These are phyloP conservation scores for Aureobasidium namibiae DNA, from an alignment of 2,329 filamentous ascomycete species.

Conservation along the genomic window DNA sequence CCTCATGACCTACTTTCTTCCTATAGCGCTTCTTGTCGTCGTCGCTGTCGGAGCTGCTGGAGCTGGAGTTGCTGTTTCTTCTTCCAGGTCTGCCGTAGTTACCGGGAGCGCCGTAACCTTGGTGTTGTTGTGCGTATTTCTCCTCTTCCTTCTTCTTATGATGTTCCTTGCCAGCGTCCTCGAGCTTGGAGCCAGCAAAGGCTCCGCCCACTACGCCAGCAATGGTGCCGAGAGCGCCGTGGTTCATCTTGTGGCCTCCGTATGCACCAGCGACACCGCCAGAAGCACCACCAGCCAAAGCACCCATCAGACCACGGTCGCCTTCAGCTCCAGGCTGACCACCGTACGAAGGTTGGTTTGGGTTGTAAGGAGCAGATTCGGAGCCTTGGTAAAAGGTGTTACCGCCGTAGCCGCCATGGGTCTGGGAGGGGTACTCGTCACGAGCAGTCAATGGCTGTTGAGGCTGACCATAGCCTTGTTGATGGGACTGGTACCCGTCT, in stretches of 20 bases:
- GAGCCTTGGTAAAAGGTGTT: conserved; percentile 4
- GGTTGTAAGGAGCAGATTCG: conserved; percentile 2
- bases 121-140: conserved; percentile 6
- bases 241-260: conserved; percentile 47
- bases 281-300: conserved; percentile 47
- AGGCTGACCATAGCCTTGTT: conserved; percentile 12
- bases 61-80: conserved; percentile 9
- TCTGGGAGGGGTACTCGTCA: conserved; percentile 8
- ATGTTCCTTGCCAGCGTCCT: conserved; percentile 44
- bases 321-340: conserved; percentile 27
- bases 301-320: conserved; percentile 49
- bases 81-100: not conserved
- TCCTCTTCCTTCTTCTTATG: conserved; percentile 28
- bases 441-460: conserved; percentile 7
- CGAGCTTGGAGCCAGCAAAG: conserved; percentile 46
- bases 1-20: not conserved
- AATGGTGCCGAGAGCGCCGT: conserved; percentile 49
- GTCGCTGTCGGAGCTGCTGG: conserved; percentile 6
- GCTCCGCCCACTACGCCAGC: too few species aligned
- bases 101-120: not conserved
- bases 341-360: conserved; percentile 5
- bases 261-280: conserved; percentile 51
- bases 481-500: conserved; percentile 8
- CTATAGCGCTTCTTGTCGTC: not conserved
- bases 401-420: conserved; percentile 4